Base-by-base conservation (phyloP, 1,284 basidiomycete species). In the Ustilago nuda region DNA sequence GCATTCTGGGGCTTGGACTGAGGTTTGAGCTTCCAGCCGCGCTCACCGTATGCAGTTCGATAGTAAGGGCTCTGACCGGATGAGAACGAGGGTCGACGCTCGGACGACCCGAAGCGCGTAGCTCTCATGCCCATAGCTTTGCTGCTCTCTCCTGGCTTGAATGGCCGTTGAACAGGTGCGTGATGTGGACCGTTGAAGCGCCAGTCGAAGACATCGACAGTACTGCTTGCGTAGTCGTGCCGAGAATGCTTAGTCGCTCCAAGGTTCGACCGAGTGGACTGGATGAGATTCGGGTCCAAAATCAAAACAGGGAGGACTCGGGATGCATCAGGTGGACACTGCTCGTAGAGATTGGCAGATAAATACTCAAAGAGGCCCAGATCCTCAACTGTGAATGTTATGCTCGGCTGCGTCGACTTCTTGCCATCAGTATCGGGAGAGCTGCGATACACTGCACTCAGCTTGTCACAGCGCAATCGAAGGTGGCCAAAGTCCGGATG, bases 401-500 rank as follows among this genome's bases (percentile, higher is more conserved):
- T 19, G 7, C 37, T 43, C 0, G 66, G 50, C 7, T n/a, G 54
- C 8, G 23, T 19, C 32, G 36, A 43, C 1, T 11, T 19, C 1
- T 15, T 46, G 4, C 8, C 12, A 15, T n/a, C 13, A n/a, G 33
- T 32, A 8, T 27, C 37, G 6, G 13, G 23, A 2, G 33, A 27
- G 33, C 65, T 30, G 45, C 30, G 45, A 56, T 58, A 66, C 0
- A 33, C 41, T 7, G 66, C 68, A 13, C 27, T 37, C 13, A 78
- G 45, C n/a, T 48, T 67, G 37, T 76, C 68, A 39, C 59, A 57
- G 13, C 68, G 61, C 45, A 82, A 33, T 30, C 80, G 78, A n/a
- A 82, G 36, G 36, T 82, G 80, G 8, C 73, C 80, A 23, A 78
- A 60, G 35, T 62, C 46, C 4, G 80, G 80, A 54, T 79, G 77